These are phyloP conservation scores for Biscogniauxia mediterranea DNA, from an alignment of 2,329 filamentous ascomycete species.

Conservation along the genomic window DNA sequence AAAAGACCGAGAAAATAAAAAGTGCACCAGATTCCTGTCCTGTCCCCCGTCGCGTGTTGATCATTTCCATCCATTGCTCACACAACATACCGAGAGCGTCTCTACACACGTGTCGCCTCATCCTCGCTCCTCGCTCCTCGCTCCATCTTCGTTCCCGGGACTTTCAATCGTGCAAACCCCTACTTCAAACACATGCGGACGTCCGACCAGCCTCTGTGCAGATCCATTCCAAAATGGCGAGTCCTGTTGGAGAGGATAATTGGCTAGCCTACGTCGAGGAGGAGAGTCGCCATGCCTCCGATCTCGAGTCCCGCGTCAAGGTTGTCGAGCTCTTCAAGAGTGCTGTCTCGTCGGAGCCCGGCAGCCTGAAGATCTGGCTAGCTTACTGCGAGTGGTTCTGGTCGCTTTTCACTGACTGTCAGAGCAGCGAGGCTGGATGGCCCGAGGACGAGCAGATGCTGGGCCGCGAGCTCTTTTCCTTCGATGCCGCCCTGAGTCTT, in stretches of 20 bases:
- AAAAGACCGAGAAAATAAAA: not conserved
- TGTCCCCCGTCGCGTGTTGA: slow-evolving; percentile 23
- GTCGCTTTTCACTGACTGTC: slow-evolving; percentile 65
- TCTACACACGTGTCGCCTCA: slow-evolving; percentile 2
- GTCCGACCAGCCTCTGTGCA: slow-evolving; percentile 19
- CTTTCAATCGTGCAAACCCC: slow-evolving; percentile 1
- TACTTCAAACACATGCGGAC: slow-evolving; percentile 24
- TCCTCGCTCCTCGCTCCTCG: slow-evolving; percentile 3
- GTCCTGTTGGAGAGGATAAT: slow-evolving; percentile 69
- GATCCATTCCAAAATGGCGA: slow-evolving; percentile 40
- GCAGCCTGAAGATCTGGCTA: slow-evolving; percentile 72
- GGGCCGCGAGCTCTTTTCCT: slow-evolving; percentile 69
- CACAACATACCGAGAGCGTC: not conserved
- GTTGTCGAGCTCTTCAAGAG: slow-evolving; percentile 71
- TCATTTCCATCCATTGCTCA: slow-evolving; percentile 8
- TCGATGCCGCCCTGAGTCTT: slow-evolving; percentile 63
- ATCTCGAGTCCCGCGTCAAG: slow-evolving; percentile 66
- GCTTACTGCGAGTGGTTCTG: slow-evolving; percentile 78
- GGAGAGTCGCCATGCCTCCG: slow-evolving; percentile 56
- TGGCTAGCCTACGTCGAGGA: slow-evolving; percentile 79
- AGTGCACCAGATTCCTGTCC: not conserved
- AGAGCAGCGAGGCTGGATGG: slow-evolving; percentile 55
- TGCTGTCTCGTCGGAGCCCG: slow-evolving; percentile 69
- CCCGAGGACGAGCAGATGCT: slow-evolving; percentile 66
- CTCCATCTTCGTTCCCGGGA: not conserved